Evolutionary conservation across 495 filamentous ascomycete genomes (phyloP).

Genomic region (Apodospora peruviana): DNA sequence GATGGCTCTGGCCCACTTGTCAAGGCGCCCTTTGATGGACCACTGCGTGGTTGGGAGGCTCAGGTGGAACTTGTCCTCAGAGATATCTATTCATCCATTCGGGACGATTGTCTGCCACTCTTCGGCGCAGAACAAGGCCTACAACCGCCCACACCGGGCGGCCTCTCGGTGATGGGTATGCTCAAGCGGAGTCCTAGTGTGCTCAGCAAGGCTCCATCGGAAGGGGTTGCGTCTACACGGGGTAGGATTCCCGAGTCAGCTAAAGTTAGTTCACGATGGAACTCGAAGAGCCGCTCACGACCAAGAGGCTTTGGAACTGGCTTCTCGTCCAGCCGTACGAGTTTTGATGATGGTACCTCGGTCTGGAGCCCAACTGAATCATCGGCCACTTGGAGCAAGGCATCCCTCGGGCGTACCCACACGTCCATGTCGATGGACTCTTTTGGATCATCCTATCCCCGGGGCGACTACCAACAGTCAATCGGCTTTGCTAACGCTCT

Average conservation of each 20-base stretch:
- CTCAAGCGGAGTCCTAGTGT: conserved; percentile 85
- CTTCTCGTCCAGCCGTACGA: conserved; percentile 87
- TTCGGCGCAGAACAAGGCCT: conserved; percentile 47
- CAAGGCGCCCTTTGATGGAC: conserved; percentile 69
- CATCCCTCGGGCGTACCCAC: conserved; percentile 81
- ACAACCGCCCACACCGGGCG: conserved; percentile 35
- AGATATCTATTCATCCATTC: conserved; percentile 86
- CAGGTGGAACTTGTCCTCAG: conserved; percentile 87
- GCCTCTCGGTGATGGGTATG: conserved; percentile 55
- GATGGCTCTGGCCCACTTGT: conserved; percentile 65
- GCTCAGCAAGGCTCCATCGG: conserved; percentile 78
- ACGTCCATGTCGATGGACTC: conserved; percentile 90
- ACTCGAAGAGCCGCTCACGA: conserved; percentile 76
- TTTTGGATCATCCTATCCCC: conserved; percentile 69
- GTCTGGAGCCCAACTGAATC: conserved; percentile 85
- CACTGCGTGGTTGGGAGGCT: conserved; percentile 76
- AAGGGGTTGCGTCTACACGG: conserved; percentile 64
- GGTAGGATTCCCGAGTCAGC: conserved; percentile 64
- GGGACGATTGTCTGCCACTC: conserved; percentile 75
- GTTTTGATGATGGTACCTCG: conserved; percentile 84
- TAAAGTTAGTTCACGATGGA: conserved; percentile 62
- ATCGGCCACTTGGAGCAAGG: conserved; percentile 82
- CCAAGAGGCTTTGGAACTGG: conserved; percentile 76
- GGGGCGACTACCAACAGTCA: conserved; percentile 85
- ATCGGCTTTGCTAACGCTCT: conserved; percentile 97